These are phyloP conservation scores for Syzygium grande DNA, from an alignment of 345 rosid genomes.

Conservation along the genomic window DNA sequence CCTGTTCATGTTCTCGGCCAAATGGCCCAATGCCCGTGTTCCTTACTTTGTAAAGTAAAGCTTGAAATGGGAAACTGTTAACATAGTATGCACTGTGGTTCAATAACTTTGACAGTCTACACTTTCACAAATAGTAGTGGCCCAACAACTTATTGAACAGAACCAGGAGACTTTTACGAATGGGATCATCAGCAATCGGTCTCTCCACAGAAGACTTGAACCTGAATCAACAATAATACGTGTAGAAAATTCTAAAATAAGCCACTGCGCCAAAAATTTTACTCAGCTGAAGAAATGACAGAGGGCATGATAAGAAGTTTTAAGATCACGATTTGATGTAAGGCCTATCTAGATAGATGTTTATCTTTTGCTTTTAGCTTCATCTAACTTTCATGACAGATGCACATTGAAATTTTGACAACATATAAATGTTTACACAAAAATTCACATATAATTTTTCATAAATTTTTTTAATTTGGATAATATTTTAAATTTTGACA, in stretches of 20 bases:
- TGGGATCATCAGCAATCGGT: neutral
- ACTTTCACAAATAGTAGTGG: neutral
- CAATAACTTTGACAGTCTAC: neutral
- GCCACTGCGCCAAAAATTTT: neutral
- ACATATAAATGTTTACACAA: neutral
- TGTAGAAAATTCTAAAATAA: neutral
- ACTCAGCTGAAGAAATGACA: neutral
- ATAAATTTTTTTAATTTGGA: neutral
- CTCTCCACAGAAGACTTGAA: neutral
- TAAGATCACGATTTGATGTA: neutral
- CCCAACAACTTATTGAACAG: neutral
- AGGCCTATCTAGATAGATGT: neutral
- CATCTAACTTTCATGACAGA: neutral
- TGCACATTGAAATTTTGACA: neutral
- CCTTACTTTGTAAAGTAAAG: neutral
- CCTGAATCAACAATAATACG: neutral
- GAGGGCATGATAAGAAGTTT: neutral
- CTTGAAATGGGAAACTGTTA: neutral
- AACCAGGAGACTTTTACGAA: neutral
- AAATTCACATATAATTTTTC: neutral
- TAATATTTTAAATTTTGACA: neutral
- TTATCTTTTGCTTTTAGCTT: neutral
- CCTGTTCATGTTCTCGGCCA: neutral
- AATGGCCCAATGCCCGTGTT: neutral
- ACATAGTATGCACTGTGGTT: neutral